Conservation (phyloP, 2,329 filamentous ascomycete species). For the Colletotrichum tofieldiae region DNA sequence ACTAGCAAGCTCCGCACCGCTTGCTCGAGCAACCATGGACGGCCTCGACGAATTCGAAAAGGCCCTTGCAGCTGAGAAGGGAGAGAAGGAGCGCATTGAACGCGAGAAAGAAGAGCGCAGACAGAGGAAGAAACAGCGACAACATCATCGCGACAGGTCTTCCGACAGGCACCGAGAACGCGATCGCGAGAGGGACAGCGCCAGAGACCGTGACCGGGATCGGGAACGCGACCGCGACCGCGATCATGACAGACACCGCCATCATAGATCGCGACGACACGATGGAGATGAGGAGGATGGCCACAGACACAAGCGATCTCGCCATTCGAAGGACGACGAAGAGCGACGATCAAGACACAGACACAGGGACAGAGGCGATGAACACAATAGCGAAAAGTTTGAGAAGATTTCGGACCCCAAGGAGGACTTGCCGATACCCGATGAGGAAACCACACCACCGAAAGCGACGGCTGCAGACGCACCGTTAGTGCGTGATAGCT, state of each 20-base stretch:
- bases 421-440: conserved; percentile 65
- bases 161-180: conserved; percentile 45
- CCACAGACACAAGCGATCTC: conserved; percentile 77
- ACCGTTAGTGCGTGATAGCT: conserved; percentile 81
- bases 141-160: conserved; percentile 60
- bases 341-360: conserved; percentile 52
- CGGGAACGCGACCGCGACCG: conserved; percentile 52
- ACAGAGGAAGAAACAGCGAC: conserved; percentile 61
- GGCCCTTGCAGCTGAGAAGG: conserved; percentile 77
- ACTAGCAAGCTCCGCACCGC: background rate
- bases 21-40: conserved; percentile 57
- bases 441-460: conserved; percentile 58
- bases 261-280: conserved; percentile 54
- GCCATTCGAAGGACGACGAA: conserved; percentile 68
- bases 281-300: conserved; percentile 66
- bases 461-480: conserved; percentile 48
- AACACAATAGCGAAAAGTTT: conserved; percentile 47
- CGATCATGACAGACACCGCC: conserved; percentile 50
- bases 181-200: conserved; percentile 43
- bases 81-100: conserved; percentile 64
- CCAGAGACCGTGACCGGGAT: conserved; percentile 50
- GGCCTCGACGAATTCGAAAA: conserved; percentile 84
- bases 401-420: conserved; percentile 64
- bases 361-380: conserved; percentile 44
- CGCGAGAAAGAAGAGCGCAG: conserved; percentile 62